phyloP scores from a whole-genome alignment of 192 early-diverging fungal species.

The Cladochytrium replicatum region DNA sequence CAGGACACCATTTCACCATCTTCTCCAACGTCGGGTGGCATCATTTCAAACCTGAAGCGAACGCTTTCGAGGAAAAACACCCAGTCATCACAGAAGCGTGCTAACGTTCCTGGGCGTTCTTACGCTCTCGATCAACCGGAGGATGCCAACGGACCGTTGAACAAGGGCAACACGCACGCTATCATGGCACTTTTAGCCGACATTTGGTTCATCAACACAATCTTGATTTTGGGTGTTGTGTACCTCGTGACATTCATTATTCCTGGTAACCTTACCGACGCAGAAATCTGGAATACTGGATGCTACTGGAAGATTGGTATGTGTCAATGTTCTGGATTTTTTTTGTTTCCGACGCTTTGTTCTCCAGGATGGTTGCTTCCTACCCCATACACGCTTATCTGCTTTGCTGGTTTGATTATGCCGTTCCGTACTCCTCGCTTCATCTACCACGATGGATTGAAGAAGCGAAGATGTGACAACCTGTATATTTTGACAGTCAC shows the following conservation, averaged over 20 bases:
- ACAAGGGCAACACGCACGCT: background rate
- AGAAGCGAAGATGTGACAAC: slow-evolving; percentile 3
- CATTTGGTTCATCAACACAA: background rate
- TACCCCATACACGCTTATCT: slow-evolving; percentile 8
- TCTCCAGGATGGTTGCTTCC: slow-evolving; percentile 2
- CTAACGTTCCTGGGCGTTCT: background rate
- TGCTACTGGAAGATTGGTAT: slow-evolving; percentile 10
- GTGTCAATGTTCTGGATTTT: background rate
- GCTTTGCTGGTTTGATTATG: slow-evolving; percentile 6
- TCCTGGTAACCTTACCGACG: background rate
- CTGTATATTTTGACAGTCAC: slow-evolving; percentile 9
- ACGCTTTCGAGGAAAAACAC: too few relatives aligned
- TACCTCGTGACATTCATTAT: background rate
- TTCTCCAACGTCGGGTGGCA: too few relatives aligned
- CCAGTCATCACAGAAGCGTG: too few relatives aligned
- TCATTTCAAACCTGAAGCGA: too few relatives aligned
- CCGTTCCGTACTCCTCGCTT: slow-evolving; percentile 3
- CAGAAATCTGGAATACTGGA: slow-evolving; percentile 6
- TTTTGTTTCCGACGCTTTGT: background rate
- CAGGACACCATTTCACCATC: too few relatives aligned
- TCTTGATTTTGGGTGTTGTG: background rate
- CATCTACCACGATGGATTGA: background rate
- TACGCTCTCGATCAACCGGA: background rate
- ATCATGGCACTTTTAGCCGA: background rate
- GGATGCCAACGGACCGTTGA: background rate